These are phyloP conservation scores for Lactarius trivialis DNA, from an alignment of 768 basidiomycete genomes.

Conservation along the genomic window DNA sequence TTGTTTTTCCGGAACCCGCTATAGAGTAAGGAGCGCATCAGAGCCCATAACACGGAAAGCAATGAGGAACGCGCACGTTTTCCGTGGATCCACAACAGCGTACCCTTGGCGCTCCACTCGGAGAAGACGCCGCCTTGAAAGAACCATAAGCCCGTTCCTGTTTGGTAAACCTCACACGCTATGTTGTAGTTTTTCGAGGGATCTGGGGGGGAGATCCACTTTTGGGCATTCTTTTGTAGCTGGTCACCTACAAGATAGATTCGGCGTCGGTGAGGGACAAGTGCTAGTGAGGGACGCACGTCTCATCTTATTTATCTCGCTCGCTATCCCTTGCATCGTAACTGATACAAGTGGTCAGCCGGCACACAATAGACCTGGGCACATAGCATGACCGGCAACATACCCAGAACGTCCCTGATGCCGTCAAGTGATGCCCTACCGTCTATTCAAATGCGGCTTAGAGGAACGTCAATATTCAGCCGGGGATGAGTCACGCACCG, in stretches of 20 bases:
- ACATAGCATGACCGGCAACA: too few species aligned
- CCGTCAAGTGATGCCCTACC: neutral
- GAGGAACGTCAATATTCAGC: neutral
- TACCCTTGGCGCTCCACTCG: constrained; percentile 1
- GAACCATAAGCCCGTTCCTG: constrained; percentile 3
- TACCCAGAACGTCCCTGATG: neutral
- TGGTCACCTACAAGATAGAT: neutral
- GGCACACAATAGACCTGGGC: too few species aligned
- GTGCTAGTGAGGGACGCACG: neutral
- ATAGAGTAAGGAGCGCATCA: neutral
- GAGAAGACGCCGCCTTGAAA: neutral
- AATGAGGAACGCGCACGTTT: neutral
- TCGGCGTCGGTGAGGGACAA: too few species aligned
- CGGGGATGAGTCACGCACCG: neutral
- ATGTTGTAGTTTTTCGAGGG: neutral
- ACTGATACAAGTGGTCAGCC: constrained; percentile 2
- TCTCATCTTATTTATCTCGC: neutral
- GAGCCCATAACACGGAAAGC: neutral
- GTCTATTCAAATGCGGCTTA: neutral
- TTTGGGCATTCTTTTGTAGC: neutral
- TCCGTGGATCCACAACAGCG: constrained; percentile 12
- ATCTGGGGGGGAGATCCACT: neutral
- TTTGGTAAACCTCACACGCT: neutral
- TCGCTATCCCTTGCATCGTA: neutral
- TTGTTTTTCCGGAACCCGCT: constrained; percentile 13